These are phyloP conservation scores for Dioscorea dumetorum DNA, from an alignment of 106 monocot genomes.

Conservation along the genomic window DNA sequence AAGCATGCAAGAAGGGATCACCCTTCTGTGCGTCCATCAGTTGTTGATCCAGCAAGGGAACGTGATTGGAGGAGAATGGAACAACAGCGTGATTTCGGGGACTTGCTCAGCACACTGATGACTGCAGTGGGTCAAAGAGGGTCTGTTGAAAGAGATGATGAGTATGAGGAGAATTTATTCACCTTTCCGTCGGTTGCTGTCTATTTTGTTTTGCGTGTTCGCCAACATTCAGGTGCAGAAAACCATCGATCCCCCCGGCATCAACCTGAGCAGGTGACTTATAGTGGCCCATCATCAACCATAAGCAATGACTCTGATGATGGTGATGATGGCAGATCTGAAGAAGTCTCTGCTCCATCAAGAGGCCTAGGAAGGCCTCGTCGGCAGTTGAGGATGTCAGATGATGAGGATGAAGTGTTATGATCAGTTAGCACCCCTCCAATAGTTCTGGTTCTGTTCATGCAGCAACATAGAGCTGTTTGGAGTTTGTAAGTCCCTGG, in stretches of 20 bases:
- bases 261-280: not conserved
- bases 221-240: not conserved
- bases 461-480: not conserved
- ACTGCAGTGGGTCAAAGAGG: not conserved
- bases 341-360: not conserved
- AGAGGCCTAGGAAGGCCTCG: not conserved
- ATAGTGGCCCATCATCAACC: not conserved
- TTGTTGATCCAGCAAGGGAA: not conserved
- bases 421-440: not conserved
- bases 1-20: not conserved
- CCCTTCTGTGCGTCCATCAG: not conserved
- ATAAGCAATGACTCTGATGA: not conserved
- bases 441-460: not conserved
- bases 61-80: conserved; percentile 2
- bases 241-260: not conserved
- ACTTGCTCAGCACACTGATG: not conserved
- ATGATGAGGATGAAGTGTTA: conserved; percentile 4
- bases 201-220: conserved; percentile 5
- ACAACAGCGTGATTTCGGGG: conserved; percentile 1
- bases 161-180: not conserved
- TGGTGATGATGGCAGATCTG: not conserved
- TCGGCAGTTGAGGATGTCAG: conserved; percentile 2
- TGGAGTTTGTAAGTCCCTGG: not conserved
- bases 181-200: not conserved
- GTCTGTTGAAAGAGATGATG: conserved; percentile 3